phyloP scores from a whole-genome alignment of 805 yeast genomes.

The Cyberlindnera mrakii region DNA sequence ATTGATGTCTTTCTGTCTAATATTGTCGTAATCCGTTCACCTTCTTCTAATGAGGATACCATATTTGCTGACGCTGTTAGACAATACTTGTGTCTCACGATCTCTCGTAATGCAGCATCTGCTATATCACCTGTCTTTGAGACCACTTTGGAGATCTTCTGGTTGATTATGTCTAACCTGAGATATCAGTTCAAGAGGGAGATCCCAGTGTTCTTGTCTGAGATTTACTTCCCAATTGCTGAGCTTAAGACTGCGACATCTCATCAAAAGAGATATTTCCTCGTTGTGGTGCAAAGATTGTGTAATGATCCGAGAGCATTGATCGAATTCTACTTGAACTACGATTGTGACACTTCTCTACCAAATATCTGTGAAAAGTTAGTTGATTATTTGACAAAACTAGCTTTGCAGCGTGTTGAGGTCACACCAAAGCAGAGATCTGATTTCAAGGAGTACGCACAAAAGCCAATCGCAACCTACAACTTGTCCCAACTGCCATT shows the following conservation, averaged over 20 bases:
- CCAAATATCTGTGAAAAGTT: slow-evolving; percentile 83
- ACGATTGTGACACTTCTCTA: slow-evolving; percentile 81
- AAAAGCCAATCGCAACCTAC: slow-evolving; percentile 64
- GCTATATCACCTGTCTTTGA: slow-evolving; percentile 89
- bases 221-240: slow-evolving; percentile 88
- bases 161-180: slow-evolving; percentile 78
- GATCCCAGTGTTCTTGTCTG: slow-evolving; percentile 88
- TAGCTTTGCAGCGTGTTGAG: slow-evolving; percentile 65
- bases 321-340: slow-evolving; percentile 89
- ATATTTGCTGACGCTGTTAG: slow-evolving; percentile 73
- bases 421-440: slow-evolving; percentile 63
- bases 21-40: slow-evolving; percentile 45
- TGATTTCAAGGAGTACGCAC: slow-evolving; percentile 43
- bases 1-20: slow-evolving; percentile 70
- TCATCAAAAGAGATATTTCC: slow-evolving; percentile 86
- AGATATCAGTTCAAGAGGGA: slow-evolving; percentile 88
- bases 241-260: slow-evolving; percentile 88
- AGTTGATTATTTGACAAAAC: slow-evolving; percentile 64
- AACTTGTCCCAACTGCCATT: slow-evolving; percentile 71
- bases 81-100: slow-evolving; percentile 74
- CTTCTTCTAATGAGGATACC: slow-evolving; percentile 47
- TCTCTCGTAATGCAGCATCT: slow-evolving; percentile 90
- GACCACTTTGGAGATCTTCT: slow-evolving; percentile 85
- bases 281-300: slow-evolving; percentile 73
- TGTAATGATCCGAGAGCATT: slow-evolving; percentile 86